A percentile compares a stretch with the other conserved stretches of the same genome.
Evolutionary conservation across 768 basidiomycete species (phyloP).

Genomic region (Pulveroboletus sp.): DNA sequence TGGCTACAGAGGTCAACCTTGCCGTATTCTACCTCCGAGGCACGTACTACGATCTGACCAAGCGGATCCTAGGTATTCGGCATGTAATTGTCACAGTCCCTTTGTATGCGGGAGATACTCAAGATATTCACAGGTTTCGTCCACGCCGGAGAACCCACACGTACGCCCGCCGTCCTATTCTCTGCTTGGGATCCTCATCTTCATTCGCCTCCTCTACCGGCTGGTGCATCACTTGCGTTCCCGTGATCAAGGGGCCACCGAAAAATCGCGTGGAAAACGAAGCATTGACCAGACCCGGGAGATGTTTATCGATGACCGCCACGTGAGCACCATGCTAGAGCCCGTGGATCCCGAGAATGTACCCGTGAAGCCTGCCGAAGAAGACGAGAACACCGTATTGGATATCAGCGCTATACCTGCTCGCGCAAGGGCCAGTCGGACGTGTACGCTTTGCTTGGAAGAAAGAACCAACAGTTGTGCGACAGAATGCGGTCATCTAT

Average conservation of each 20-base stretch:
- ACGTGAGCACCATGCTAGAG: slow-evolving; percentile 56
- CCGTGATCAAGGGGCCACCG: slow-evolving; percentile 16
- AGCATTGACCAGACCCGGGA: slow-evolving; percentile 32
- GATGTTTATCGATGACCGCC: slow-evolving; percentile 56
- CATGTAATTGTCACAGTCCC: slow-evolving; percentile 47
- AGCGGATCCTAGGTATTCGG: slow-evolving; percentile 63
- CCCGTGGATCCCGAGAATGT: slow-evolving; percentile 49
- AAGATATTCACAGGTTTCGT: slow-evolving; percentile 57
- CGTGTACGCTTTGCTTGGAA: slow-evolving; percentile 82
- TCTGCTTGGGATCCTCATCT: slow-evolving; percentile 74
- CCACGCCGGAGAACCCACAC: slow-evolving; percentile 67
- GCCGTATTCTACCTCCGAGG: slow-evolving; percentile 80
- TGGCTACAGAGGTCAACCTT: slow-evolving; percentile 68
- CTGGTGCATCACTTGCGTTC: slow-evolving; percentile 46
- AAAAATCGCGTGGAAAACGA: slow-evolving; percentile 36
- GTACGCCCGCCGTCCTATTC: slow-evolving; percentile 81
- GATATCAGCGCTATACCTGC: slow-evolving; percentile 56
- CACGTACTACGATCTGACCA: slow-evolving; percentile 71
- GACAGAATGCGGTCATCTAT: slow-evolving; percentile 88
- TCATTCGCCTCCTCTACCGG: slow-evolving; percentile 61
- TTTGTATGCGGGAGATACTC: background rate
- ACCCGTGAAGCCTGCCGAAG: slow-evolving; percentile 58
- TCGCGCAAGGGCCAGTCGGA: slow-evolving; percentile 54
- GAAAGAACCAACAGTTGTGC: slow-evolving; percentile 79
- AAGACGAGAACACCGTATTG: slow-evolving; percentile 67